Evolutionary conservation across 2,329 filamentous ascomycete species (phyloP), one percentile per base, ranked within the genome.

Genomic region (Bertia moriformis): DNA sequence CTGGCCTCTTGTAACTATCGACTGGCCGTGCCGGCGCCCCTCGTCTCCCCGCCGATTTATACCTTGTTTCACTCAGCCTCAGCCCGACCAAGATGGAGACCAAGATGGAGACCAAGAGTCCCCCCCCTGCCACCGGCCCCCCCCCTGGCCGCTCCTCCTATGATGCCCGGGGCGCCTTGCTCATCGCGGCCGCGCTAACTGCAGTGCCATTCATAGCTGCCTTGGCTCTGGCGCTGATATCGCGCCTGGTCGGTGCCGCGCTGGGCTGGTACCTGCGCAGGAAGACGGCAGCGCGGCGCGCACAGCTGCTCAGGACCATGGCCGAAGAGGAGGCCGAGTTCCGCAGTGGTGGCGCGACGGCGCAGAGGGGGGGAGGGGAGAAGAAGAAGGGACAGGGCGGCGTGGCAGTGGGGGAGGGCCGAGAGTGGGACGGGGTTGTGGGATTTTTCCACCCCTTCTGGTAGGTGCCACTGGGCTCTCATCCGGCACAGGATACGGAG

Each of bases 391-490:
- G 63, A 69, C 17, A 18, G 44, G 38, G 15, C 32, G 39, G 12
- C 43, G 47, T 14, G 41, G 44, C 13, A 52, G n/a, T n/a, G n/a
- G n/a, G n/a, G n/a, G n/a, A n/a, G n/a, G 22, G 22, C 7, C 7
- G 7, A 10, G 69, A 81, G 36, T 95, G 84, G 83, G 68, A 78
- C 44, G 88, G 88, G 20, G 77, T 95, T 39, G 75, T 96, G 45
- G 91, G 86, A 37, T 96, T 98, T 69, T 94, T 98, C 55, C 91
- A 98, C 58, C 91, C 91, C 1, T 98, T 95, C 58, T 96, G 91
- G 84, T 89, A 65, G 45, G 70, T 53, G 3, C n/a, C n/a, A n/a
- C n/a, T n/a, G n/a, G n/a, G n/a, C n/a, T n/a, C n/a, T n/a, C n/a
- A n/a, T 24, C 20, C n/a, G n/a, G n/a, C n/a, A n/a, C n/a, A n/a